phyloP scores from a whole-genome alignment of 352 stramenopile species.

The Salisapilia sapeloensis region DNA sequence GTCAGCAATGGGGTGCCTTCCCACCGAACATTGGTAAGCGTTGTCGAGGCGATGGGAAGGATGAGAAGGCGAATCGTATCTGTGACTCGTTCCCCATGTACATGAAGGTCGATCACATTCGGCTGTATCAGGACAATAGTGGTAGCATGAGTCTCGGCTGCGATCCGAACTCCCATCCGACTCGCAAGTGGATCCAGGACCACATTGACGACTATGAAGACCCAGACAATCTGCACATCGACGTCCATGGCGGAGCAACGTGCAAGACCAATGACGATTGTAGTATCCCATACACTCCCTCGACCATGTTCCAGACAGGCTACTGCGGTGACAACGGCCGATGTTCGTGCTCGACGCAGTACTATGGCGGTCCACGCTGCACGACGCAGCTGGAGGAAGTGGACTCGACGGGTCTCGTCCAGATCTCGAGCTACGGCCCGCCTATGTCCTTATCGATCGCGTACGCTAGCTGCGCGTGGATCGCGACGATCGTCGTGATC shows the following conservation, averaged over 20 bases:
- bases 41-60: slow-evolving; percentile 37
- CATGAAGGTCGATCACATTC: slow-evolving; percentile 81
- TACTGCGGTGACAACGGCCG: slow-evolving; percentile 19
- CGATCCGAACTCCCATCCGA: slow-evolving; percentile 39
- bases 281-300: slow-evolving; percentile 20
- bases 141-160: slow-evolving; percentile 38
- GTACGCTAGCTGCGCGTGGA: slow-evolving; percentile 6
- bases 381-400: slow-evolving; percentile 20
- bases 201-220: slow-evolving; percentile 41
- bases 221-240: slow-evolving; percentile 23
- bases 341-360: slow-evolving; percentile 37
- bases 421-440: slow-evolving; percentile 9
- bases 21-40: slow-evolving; percentile 30
- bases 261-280: slow-evolving; percentile 39
- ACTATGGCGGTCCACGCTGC: slow-evolving; percentile 46
- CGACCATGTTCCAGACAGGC: slow-evolving; percentile 29
- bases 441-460: slow-evolving; percentile 10
- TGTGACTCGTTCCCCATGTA: slow-evolving; percentile 67
- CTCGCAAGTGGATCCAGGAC: slow-evolving; percentile 51
- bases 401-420: slow-evolving; percentile 1
- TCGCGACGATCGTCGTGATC: slow-evolving; percentile 24
- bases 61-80: slow-evolving; percentile 27
- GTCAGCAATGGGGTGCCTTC: slow-evolving; percentile 59
- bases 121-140: slow-evolving; percentile 38
- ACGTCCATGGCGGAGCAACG: slow-evolving; percentile 30